These are phyloP conservation scores for Penicillium occitanis DNA, from an alignment of 2,329 filamentous ascomycete species.

Conservation along the genomic window DNA sequence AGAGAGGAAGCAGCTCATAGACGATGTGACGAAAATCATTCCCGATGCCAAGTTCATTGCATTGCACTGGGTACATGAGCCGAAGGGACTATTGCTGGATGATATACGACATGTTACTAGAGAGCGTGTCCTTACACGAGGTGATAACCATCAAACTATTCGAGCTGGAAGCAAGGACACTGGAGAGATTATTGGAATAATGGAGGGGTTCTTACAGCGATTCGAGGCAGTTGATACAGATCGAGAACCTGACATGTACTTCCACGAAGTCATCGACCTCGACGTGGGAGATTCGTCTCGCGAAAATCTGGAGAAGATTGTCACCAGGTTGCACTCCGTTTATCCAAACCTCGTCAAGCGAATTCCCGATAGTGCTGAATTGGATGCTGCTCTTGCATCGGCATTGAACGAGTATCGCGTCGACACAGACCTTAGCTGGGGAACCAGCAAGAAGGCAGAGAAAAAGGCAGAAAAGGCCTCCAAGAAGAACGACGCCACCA, in stretches of 20 bases:
- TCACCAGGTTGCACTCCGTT: slow-evolving; percentile 67
- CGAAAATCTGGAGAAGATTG: slow-evolving; percentile 77
- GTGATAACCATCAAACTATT: slow-evolving; percentile 97
- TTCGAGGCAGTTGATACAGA: slow-evolving; percentile 75
- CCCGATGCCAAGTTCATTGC: slow-evolving; percentile 72
- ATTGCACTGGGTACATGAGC: slow-evolving; percentile 81
- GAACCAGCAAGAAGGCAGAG: slow-evolving; percentile 49
- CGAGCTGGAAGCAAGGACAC: slow-evolving; percentile 73
- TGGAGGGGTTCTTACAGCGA: slow-evolving; percentile 87
- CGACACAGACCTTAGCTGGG: slow-evolving; percentile 69
- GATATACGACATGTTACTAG: slow-evolving; percentile 73
- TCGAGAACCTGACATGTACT: slow-evolving; percentile 71
- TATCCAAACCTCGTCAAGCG: slow-evolving; percentile 71
- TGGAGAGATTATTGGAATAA: slow-evolving; percentile 79
- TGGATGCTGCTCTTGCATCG: slow-evolving; percentile 75
- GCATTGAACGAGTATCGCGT: slow-evolving; percentile 78
- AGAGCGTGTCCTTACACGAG: slow-evolving; percentile 75
- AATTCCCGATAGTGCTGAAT: slow-evolving; percentile 68
- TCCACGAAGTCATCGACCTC: slow-evolving; percentile 82
- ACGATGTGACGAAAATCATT: slow-evolving; percentile 66
- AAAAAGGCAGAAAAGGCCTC: slow-evolving; percentile 33
- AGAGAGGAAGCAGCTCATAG: slow-evolving; percentile 83
- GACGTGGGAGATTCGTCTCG: slow-evolving; percentile 76
- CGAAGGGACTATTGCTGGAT: slow-evolving; percentile 60
- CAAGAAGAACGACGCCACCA: slow-evolving; percentile 20